Conservation (phyloP, 768 basidiomycete species). For the Hericium coralloides region DNA sequence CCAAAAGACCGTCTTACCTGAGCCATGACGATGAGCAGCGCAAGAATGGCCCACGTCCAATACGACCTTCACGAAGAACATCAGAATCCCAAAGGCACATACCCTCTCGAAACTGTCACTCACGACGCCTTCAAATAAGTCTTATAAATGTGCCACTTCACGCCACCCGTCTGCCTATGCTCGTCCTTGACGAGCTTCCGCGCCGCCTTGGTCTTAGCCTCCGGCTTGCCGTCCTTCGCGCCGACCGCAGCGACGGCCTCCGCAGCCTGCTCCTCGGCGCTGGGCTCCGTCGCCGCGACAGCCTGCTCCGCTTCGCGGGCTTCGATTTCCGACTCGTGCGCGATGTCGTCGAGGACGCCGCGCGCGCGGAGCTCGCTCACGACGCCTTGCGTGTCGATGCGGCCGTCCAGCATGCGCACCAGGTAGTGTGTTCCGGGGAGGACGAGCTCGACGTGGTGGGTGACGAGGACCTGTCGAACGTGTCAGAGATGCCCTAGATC, state of each 20-base stretch:
- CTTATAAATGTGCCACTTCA: slow-evolving; percentile 64
- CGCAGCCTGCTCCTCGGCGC: slow-evolving; percentile 21
- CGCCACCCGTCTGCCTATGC: slow-evolving; percentile 69
- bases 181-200: slow-evolving; percentile 75
- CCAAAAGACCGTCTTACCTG: slow-evolving; percentile 13
- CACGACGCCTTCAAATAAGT: slow-evolving; percentile 66
- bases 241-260: slow-evolving; percentile 17
- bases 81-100: not conserved
- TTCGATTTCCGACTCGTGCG: slow-evolving; percentile 41
- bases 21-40: slow-evolving; percentile 36
- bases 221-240: slow-evolving; percentile 16
- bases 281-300: slow-evolving; percentile 11
- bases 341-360: slow-evolving; percentile 55
- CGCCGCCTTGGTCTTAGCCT: slow-evolving; percentile 45
- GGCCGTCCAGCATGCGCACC: slow-evolving; percentile 73
- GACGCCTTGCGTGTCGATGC: slow-evolving; percentile 67
- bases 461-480: slow-evolving; percentile 51
- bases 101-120: too few relatives aligned
- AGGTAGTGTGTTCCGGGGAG: slow-evolving; percentile 66
- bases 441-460: slow-evolving; percentile 79
- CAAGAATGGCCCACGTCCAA: slow-evolving; percentile 55
- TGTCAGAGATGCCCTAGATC: not conserved
- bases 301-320: slow-evolving; percentile 35
- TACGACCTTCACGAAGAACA: slow-evolving; percentile 26
- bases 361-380: slow-evolving; percentile 51